A percentile compares a stretch with the other conserved stretches of the same genome.
Conservation (phyloP, 1,139 yeast species). For the Saccharomycopsis hybrid region DNA sequence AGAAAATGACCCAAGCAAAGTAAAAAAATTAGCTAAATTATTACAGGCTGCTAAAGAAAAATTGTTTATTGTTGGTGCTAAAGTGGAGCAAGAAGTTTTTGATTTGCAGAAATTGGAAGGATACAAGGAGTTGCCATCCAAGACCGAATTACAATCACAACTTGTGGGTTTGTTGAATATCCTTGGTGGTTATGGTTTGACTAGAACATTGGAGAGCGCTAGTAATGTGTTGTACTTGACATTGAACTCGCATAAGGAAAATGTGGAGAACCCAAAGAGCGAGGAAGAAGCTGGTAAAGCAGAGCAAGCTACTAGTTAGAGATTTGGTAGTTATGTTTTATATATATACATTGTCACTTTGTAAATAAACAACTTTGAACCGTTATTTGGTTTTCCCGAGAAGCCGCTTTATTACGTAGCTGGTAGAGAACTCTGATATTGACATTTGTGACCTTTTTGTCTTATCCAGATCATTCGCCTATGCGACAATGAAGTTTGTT, state of each 20-base stretch:
- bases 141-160: conserved; percentile 70
- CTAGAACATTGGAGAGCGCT: conserved; percentile 68
- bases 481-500: too few relatives aligned
- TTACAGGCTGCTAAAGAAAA: conserved; percentile 59
- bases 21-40: conserved; percentile 53
- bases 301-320: too few relatives aligned
- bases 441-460: too few relatives aligned
- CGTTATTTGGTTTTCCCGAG: too few relatives aligned
- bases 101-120: conserved; percentile 47
- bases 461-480: too few relatives aligned
- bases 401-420: too few relatives aligned
- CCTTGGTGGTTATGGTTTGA: conserved; percentile 86
- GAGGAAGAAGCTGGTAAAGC: not conserved
- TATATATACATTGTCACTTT: too few relatives aligned
- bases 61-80: conserved; percentile 78
- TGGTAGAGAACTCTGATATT: too few relatives aligned
- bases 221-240: conserved; percentile 66
- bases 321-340: too few relatives aligned
- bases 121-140: conserved; percentile 69
- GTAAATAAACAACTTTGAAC: too few relatives aligned
- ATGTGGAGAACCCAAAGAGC: conserved; percentile 30
- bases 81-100: conserved; percentile 55
- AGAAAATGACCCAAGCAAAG: conserved; percentile 62
- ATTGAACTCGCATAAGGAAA: conserved; percentile 53
- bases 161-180: conserved; percentile 79